These are phyloP conservation scores for Echria macrotheca DNA, from an alignment of 495 filamentous ascomycete species.

Conservation along the genomic window DNA sequence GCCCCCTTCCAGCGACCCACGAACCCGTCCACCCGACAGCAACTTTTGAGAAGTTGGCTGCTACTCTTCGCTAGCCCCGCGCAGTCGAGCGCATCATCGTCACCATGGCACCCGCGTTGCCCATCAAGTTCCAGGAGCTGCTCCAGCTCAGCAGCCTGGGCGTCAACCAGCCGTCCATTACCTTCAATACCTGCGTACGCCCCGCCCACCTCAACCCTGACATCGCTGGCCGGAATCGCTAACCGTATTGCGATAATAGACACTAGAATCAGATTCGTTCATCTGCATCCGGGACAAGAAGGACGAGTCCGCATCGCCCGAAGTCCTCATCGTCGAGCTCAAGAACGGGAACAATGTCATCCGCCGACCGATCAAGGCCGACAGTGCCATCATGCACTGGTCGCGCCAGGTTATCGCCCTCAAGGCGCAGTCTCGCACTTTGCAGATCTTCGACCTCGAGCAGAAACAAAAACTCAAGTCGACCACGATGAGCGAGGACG, in stretches of 20 bases:
- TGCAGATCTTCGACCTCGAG: constrained; percentile 95
- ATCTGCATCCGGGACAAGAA: constrained; percentile 93
- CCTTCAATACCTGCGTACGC: constrained; percentile 95
- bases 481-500: constrained; percentile 90
- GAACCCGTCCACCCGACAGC: constrained; percentile 10
- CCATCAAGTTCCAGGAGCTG: constrained; percentile 94
- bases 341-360: constrained; percentile 92
- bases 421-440: constrained; percentile 82
- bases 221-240: constrained; percentile 12
- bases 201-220: constrained; percentile 6
- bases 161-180: constrained; percentile 82
- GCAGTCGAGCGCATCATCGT: constrained; percentile 30
- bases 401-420: constrained; percentile 90
- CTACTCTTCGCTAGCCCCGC: constrained; percentile 22
- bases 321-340: constrained; percentile 95
- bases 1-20: constrained; percentile 13
- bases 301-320: constrained; percentile 70
- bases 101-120: constrained; percentile 51
- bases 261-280: constrained; percentile 92
- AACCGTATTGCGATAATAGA: constrained; percentile 51
- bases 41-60: constrained; percentile 33
- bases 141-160: constrained; percentile 75
- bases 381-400: constrained; percentile 99
- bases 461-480: constrained; percentile 92
- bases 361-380: constrained; percentile 92